Conservation (phyloP, 169 alveolate genomes). For the Cryptosporidium xiaoi region DNA sequence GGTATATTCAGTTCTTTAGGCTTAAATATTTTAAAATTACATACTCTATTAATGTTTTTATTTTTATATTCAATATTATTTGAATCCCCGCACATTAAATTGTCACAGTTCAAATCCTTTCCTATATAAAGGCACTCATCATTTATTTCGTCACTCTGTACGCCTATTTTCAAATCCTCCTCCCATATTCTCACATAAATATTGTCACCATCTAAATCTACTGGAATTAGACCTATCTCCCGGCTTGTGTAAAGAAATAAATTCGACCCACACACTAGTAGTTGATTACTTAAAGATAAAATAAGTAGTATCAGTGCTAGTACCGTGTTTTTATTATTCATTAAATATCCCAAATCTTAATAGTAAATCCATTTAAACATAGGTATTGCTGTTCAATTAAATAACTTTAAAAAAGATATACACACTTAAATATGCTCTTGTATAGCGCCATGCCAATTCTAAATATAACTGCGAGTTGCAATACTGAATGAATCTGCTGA, state of each 20-base stretch:
- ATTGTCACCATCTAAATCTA: conserved; percentile 2
- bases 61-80: not conserved
- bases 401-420: not conserved
- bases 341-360: no score
- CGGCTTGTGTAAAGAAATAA: conserved; percentile 32
- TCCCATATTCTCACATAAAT: conserved; percentile 47
- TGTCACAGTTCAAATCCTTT: conserved; percentile 7
- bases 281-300: no score
- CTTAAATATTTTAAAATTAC: not conserved
- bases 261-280: not conserved
- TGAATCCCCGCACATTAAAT: not conserved
- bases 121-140: conserved; percentile 34
- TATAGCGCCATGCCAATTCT: no score
- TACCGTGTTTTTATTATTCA: no score
- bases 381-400: not conserved
- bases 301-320: no score
- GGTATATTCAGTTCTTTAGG: conserved; percentile 13
- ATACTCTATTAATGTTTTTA: not conserved
- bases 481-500: no score
- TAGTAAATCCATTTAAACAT: no score
- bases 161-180: not conserved
- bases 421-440: no score
- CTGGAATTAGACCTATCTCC: conserved; percentile 49
- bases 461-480: no score
- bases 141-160: not conserved